A percentile compares a stretch with the other conserved stretches of the same genome.
These are phyloP conservation scores for Aspergillus campestris DNA, from an alignment of 495 filamentous ascomycete species.

Conservation along the genomic window DNA sequence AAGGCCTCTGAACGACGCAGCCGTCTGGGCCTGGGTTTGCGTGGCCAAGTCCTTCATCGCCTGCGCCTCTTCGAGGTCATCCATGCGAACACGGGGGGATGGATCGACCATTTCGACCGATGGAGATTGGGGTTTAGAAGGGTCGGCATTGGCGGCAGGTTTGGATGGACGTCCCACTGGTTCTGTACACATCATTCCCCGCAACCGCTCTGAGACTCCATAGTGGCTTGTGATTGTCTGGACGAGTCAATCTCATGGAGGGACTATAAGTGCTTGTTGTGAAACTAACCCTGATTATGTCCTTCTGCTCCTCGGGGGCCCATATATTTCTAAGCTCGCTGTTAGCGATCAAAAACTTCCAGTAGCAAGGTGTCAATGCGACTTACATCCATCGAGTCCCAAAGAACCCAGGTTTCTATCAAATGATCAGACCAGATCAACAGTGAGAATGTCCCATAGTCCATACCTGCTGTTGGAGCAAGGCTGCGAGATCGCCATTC, in stretches of 20 bases:
- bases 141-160: slow-evolving; percentile 2
- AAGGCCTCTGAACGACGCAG: slow-evolving; percentile 20
- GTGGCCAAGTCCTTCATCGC: slow-evolving; percentile 17
- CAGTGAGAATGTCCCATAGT: background rate
- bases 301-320: slow-evolving; percentile 53
- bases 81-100: slow-evolving; percentile 6
- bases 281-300: slow-evolving; percentile 37
- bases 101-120: slow-evolving; percentile 2
- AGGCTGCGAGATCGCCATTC: slow-evolving; percentile 29
- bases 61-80: slow-evolving; percentile 30
- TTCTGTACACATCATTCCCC: slow-evolving; percentile 55
- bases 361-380: background rate
- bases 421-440: background rate
- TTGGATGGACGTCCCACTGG: slow-evolving; percentile 27
- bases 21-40: slow-evolving; percentile 14
- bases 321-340: slow-evolving; percentile 54
- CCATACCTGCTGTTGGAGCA: slow-evolving; percentile 28
- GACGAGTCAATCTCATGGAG: background rate
- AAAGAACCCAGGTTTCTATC: slow-evolving; percentile 32
- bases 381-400: slow-evolving; percentile 63
- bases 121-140: slow-evolving; percentile 10
- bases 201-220: slow-evolving; percentile 58
- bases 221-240: slow-evolving; percentile 44
- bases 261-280: background rate
- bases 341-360: background rate